Conservation (phyloP, 805 yeast species). For the Lipomyces anomalus region DNA sequence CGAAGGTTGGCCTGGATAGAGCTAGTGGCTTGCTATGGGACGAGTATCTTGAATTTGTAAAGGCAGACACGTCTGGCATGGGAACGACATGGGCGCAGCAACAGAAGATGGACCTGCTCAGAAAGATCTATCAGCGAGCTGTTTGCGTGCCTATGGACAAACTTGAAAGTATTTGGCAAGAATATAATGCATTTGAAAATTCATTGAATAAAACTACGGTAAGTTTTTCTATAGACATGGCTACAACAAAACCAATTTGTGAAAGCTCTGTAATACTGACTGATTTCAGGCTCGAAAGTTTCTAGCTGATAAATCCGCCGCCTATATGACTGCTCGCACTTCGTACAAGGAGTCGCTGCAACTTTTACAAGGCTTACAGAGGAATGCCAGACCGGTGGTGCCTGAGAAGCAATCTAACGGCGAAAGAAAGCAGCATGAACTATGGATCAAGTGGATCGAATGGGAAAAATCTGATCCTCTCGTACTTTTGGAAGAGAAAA, state of each 20-base stretch:
- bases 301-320: conserved; percentile 73
- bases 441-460: conserved; percentile 70
- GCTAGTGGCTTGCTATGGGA: conserved; percentile 69
- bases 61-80: conserved; percentile 56
- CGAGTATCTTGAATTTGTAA: conserved; percentile 74
- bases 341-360: conserved; percentile 65
- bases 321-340: conserved; percentile 81
- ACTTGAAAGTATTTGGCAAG: conserved; percentile 74
- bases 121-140: conserved; percentile 66
- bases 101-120: conserved; percentile 67
- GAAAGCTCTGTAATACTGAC: not conserved
- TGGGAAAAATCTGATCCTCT: conserved; percentile 75
- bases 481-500: conserved; percentile 42
- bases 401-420: conserved; percentile 26
- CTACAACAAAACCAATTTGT: not conserved
- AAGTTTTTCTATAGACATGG: not conserved
- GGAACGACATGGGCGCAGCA: conserved; percentile 70
- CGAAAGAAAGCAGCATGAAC: conserved; percentile 39
- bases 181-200: conserved; percentile 78
- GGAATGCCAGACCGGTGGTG: conserved; percentile 24
- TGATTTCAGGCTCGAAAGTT: conserved; percentile 60
- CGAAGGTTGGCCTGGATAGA: conserved; percentile 72
- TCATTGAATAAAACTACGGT: conserved; percentile 58
- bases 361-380: conserved; percentile 46
- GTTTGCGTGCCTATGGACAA: conserved; percentile 70